Evolutionary conservation across 2,329 filamentous ascomycete genomes (phyloP), one percentile per base, ranked within the genome.

Genomic region (Fusarium sambucinum): DNA sequence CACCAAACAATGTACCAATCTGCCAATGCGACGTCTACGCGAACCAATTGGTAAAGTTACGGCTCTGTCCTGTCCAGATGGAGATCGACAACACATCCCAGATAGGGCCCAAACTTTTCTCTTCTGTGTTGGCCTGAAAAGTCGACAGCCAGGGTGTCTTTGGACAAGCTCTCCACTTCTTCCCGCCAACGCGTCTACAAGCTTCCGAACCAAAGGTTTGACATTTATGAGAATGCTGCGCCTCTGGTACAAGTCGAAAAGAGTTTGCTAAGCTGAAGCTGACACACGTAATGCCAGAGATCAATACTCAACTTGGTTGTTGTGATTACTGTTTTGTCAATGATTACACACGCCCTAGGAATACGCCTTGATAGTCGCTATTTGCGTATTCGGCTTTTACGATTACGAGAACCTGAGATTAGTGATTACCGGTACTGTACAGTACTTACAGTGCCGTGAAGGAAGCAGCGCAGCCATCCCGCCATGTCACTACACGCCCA

Each of bases 381-480:
- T 65, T 47, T 48, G 47, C 64, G 64, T 67, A 67, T 67, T 67
- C 64, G 64, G 63, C 6, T 67, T 68, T 59, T 67, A 68, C 65
- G 65, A 68, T 68, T 68, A 69, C 65, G 65, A 68, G 38, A 27
- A 40, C 33, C 12, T 38, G 46, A 42, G 40, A 41, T 45, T 55
- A 48, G 30, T 27, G 37, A 37, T 23, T 55, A 55, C 19, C 14
- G 27, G 41, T n/a, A 45, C 41, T 29, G 40, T 35, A 37, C 29
- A 47, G n/a, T 46, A 23, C 38, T 13, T 27, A 42, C 21, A 42
- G 40, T 27, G 23, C 40, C 40, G 40, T 42, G 21, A 27, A 42
- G 40, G 21, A 27, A 42, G 40, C 23, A 25, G 19, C 38, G 30
- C n/a, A 19, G 12, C 35, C 35, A 17, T 38, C 35, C 32, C 27